These are phyloP conservation scores for Dactylellina parvicollis DNA, from an alignment of 2,329 filamentous ascomycete species.

Conservation along the genomic window DNA sequence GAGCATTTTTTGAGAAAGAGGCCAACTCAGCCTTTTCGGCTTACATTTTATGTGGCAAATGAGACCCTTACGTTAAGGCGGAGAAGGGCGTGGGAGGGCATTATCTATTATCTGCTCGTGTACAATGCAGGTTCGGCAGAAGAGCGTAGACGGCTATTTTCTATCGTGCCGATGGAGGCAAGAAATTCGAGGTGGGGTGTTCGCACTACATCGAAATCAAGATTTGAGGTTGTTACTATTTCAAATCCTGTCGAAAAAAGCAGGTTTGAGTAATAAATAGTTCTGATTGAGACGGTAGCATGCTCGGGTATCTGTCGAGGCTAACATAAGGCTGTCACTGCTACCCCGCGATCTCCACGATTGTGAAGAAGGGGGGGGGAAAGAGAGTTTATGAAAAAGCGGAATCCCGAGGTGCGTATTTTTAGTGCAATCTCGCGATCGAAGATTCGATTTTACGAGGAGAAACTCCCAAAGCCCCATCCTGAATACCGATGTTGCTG, in stretches of 20 bases:
- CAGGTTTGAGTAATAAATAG: slow-evolving; percentile 27
- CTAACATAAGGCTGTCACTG: not conserved
- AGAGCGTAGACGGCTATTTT: no score
- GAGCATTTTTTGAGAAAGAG: no score
- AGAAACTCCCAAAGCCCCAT: not conserved
- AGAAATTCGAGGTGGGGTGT: no score
- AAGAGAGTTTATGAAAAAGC: not conserved
- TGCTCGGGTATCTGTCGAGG: slow-evolving; percentile 14
- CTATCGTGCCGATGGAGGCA: no score
- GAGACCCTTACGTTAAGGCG: slow-evolving; percentile 36
- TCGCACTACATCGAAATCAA: no score
- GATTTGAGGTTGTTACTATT: not conserved
- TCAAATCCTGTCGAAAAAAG: not conserved
- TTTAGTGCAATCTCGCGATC: not conserved
- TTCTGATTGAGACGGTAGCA: slow-evolving; percentile 13
- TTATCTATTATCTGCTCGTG: no score
- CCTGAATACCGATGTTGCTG: not conserved
- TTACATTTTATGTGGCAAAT: slow-evolving; percentile 22
- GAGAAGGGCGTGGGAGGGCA: no score
- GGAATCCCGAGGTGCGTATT: not conserved
- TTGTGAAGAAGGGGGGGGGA: not conserved
- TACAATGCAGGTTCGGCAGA: no score
- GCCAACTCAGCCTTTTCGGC: no score
- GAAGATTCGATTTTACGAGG: not conserved
- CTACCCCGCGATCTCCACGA: slow-evolving; percentile 40